Base-by-base conservation (phyloP, 208 protist species). In the Tritrichomonas foetus region DNA sequence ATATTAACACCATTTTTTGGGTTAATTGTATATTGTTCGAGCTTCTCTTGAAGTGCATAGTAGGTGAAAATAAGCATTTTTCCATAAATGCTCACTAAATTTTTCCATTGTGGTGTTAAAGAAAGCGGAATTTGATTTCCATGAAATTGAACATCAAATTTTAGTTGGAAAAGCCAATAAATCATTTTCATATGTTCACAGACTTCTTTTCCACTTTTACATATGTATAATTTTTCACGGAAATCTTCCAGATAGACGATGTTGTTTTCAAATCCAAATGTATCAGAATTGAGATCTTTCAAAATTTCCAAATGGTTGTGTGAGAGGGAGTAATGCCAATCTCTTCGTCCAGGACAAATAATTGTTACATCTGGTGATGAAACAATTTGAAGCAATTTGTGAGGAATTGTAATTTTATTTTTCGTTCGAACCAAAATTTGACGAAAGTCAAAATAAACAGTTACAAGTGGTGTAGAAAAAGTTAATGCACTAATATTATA, bases 81-180 rank as follows among this genome's bases (percentile, higher is more conserved):
- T 33, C 64, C 64, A 69, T 69, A 69, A 33, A n/a, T 5, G 25
- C n/a, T 3, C 13, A 69, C 25, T 8, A 69, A 30, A 69, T 69
- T 69, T 69, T 69, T 69, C 64, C 64, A 69, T n/a, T 69, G 8
- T n/a, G 16, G 16, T n/a, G 64, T n/a, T 8, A 30, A 25, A 3
- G 16, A 8, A 5, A 5, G 3, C 5, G 64, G 64, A 69, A 69
- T 69, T n/a, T 8, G 5, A 33, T n/a, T n/a, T 33, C 64, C 64
- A 69, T 69, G 64, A 16, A 69, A 30, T 33, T 33, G 27, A 5
- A 3, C 8, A 69, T 69, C 64, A 69, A 69, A n/a, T n/a, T 69
- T 69, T n/a, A 69, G 8, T 69, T 69, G 64, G n/a, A 69, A 69
- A n/a, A 69, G 64, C 64, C 64, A 69, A n/a, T 69, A 69, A 69